These are phyloP conservation scores for Pisolithus tinctorius DNA, from an alignment of 768 basidiomycete species.

Conservation along the genomic window DNA sequence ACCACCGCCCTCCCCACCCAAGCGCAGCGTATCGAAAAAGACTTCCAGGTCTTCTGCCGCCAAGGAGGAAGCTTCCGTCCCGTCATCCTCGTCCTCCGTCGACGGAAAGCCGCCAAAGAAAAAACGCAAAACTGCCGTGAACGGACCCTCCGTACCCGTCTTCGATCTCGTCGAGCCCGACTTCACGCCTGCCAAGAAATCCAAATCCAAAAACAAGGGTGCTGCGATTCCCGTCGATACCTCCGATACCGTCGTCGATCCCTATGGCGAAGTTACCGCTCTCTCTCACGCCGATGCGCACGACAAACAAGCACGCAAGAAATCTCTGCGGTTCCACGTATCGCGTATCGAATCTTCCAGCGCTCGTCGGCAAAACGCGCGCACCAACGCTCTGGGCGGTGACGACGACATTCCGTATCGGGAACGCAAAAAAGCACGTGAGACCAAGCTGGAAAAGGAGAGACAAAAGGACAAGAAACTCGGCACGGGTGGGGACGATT, in stretches of 20 bases:
- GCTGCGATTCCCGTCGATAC: conserved; percentile 3
- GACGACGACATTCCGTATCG: conserved; percentile 95
- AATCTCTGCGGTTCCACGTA: conserved; percentile 88
- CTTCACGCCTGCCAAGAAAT: conserved; percentile 34
- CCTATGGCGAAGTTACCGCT: conserved; percentile 69
- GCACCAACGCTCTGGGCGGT: conserved; percentile 67
- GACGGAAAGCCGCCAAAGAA: conserved; percentile 46
- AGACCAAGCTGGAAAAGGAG: conserved; percentile 46
- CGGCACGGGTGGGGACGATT: conserved; percentile 57
- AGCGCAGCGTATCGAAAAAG: conserved; percentile 5
- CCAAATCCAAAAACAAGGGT: conserved; percentile 13
- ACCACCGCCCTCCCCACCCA: conserved; percentile 1
- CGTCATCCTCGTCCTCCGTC: not conserved
- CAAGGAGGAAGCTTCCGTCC: conserved; percentile 6
- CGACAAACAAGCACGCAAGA: conserved; percentile 79
- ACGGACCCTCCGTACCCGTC: conserved; percentile 28
- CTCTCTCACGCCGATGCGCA: conserved; percentile 67
- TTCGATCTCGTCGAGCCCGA: conserved; percentile 82
- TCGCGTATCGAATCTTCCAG: conserved; percentile 82
- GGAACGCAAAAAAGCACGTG: conserved; percentile 61
- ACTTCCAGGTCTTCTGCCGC: conserved; percentile 7
- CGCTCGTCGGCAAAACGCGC: conserved; percentile 67
- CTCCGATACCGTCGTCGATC: conserved; percentile 16
- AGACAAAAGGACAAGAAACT: conserved; percentile 25
- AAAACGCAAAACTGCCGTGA: conserved; percentile 44